Percentiles rank a stretch among this genome's conserved stretches.
These are phyloP conservation scores for Aspergillus nidulans DNA, from an alignment of 495 filamentous ascomycete genomes.

Conservation along the genomic window DNA sequence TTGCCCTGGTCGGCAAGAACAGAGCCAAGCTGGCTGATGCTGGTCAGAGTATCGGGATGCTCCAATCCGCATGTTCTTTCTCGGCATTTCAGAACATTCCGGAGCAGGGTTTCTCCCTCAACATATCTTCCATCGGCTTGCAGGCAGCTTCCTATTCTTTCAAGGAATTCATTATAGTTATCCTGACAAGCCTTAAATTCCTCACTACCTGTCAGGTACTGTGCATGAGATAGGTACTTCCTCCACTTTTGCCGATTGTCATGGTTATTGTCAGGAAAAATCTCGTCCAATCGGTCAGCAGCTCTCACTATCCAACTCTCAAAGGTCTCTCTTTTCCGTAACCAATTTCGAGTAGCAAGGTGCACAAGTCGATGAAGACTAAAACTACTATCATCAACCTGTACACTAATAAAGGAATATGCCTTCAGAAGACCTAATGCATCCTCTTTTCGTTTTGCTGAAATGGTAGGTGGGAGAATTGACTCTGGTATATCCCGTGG, in stretches of 20 bases:
- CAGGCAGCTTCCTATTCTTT: background rate
- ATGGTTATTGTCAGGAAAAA: background rate
- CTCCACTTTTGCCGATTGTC: background rate
- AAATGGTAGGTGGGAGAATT: constrained; percentile 18
- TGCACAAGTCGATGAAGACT: constrained; percentile 19
- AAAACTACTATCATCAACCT: constrained; percentile 9
- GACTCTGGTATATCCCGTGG: constrained; percentile 27
- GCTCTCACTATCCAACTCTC: background rate
- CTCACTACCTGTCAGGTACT: background rate
- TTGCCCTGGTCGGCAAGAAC: too few species aligned
- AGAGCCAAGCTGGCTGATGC: too few species aligned
- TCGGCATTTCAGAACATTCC: too few species aligned
- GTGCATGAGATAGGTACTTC: constrained; percentile 3
- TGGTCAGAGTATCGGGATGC: background rate
- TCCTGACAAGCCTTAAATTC: background rate
- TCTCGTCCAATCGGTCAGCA: background rate
- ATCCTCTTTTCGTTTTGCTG: constrained; percentile 1
- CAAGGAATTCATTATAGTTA: background rate
- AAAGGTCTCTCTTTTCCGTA: background rate
- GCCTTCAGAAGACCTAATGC: constrained; percentile 18
- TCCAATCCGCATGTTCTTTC: too few species aligned
- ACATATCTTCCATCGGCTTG: background rate
- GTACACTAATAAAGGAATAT: constrained; percentile 20
- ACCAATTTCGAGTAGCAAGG: constrained; percentile 18
- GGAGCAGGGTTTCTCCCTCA: background rate